phyloP scores from a whole-genome alignment of 352 stramenopile genomes.

The Aphanomyces cochlioides region DNA sequence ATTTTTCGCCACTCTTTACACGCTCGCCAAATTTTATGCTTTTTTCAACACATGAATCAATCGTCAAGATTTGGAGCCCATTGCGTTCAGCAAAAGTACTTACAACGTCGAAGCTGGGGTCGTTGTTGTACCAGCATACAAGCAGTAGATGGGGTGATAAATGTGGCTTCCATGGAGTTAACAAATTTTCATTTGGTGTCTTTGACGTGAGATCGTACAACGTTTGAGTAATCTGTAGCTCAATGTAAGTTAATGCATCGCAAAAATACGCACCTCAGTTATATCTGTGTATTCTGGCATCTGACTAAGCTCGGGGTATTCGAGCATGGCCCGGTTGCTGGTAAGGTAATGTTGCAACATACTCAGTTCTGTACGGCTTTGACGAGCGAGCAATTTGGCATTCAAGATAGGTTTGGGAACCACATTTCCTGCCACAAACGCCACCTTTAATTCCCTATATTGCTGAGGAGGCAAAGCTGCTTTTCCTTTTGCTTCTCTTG shows the following conservation, averaged over 20 bases:
- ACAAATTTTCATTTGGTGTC: not conserved
- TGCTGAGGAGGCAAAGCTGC: slow-evolving; percentile 1
- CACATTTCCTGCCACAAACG: slow-evolving; percentile 19
- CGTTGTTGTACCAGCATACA: slow-evolving; percentile 28
- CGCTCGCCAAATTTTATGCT: slow-evolving; percentile 53
- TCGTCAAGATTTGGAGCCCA: slow-evolving; percentile 34
- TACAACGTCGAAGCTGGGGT: not conserved
- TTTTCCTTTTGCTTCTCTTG: not conserved
- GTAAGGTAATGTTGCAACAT: not conserved
- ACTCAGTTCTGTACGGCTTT: slow-evolving; percentile 4
- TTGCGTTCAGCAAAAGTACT: not conserved
- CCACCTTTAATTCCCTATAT: slow-evolving; percentile 12
- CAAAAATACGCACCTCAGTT: too few species aligned
- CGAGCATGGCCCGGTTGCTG: slow-evolving; percentile 12
- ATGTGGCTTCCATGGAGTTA: slow-evolving; percentile 11
- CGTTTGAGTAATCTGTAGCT: not conserved
- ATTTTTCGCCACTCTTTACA: slow-evolving; percentile 41
- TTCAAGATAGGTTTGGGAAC: not conserved
- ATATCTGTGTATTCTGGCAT: not conserved
- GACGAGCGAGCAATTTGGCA: not conserved
- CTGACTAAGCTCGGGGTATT: not conserved
- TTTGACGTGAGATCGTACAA: slow-evolving; percentile 11
- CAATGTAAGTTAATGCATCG: not conserved
- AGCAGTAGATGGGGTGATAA: not conserved
- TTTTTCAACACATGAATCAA: slow-evolving; percentile 53